Evolutionary conservation across 2,329 filamentous ascomycete genomes (phyloP).

Genomic region (Colletotrichum sp.): DNA sequence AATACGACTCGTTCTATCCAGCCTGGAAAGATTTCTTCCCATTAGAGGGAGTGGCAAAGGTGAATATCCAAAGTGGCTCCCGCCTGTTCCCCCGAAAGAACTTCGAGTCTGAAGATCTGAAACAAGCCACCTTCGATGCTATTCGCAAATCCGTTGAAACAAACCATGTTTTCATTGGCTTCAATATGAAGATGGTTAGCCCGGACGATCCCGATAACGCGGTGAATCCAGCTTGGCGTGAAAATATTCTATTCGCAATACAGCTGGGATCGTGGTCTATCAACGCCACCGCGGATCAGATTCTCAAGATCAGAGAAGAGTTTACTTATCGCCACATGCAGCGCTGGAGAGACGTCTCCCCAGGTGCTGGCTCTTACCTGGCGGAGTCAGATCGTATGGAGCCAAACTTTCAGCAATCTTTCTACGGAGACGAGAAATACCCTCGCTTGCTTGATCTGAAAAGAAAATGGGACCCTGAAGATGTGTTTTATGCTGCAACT

Average conservation of each 20-base stretch:
- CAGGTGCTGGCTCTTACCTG: conserved; percentile 27
- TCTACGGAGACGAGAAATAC: conserved; percentile 32
- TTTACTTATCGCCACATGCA: conserved; percentile 33
- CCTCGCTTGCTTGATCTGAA: conserved; percentile 29
- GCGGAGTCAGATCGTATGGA: conserved; percentile 35
- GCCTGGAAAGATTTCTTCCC: conserved; percentile 12
- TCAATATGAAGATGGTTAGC: conserved; percentile 7
- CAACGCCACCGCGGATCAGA: conserved; percentile 1
- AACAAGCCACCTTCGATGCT: background rate
- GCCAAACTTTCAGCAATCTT: conserved; percentile 30
- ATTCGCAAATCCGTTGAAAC: conserved; percentile 6
- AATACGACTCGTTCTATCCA: conserved; percentile 8
- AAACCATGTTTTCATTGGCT: background rate
- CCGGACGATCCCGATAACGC: conserved; percentile 31
- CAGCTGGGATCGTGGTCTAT: conserved; percentile 12
- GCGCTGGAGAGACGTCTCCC: conserved; percentile 30
- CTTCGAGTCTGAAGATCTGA: background rate
- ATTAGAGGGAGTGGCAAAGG: background rate
- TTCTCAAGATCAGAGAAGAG: conserved; percentile 24
- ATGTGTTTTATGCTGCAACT: conserved; percentile 30
- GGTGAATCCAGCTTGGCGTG: conserved; percentile 50
- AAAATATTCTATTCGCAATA: conserved; percentile 38
- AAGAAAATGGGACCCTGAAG: conserved; percentile 30
- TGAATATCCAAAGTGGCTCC: conserved; percentile 3
- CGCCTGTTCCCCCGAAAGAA: conserved; percentile 1